Evolutionary conservation across 306 rosid species (phyloP).

Genomic region (Ochetophila trinervis): DNA sequence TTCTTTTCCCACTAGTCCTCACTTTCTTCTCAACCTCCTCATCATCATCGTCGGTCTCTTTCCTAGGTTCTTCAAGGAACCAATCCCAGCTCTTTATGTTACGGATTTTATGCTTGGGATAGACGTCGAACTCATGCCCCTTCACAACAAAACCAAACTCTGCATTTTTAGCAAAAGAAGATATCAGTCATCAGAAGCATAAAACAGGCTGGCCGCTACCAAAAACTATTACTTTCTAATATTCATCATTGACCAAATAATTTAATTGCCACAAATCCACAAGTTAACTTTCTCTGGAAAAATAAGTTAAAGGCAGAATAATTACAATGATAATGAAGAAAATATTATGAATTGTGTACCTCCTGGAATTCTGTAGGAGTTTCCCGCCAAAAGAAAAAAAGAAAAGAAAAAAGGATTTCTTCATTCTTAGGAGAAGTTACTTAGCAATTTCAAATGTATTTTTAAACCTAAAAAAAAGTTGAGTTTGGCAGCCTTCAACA

Average conservation of each 20-base stretch:
- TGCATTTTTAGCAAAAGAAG: conserved; percentile 36
- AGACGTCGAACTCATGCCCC: conserved; percentile 77
- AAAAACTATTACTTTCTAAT: too few relatives aligned
- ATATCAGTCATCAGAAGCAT: conserved; percentile 9
- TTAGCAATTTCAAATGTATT: neutral
- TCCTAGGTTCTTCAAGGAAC: conserved; percentile 66
- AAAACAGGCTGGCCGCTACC: neutral
- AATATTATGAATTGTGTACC: neutral
- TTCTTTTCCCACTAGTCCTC: conserved; percentile 31
- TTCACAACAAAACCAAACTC: conserved; percentile 75
- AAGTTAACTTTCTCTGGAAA: neutral
- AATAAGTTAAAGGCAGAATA: neutral
- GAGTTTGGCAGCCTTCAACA: neutral
- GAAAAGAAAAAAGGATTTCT: too few relatives aligned
- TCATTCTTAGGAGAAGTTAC: too few relatives aligned
- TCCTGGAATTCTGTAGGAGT: too few relatives aligned
- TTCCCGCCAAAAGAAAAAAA: too few relatives aligned
- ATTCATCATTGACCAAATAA: neutral
- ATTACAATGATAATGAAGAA: neutral
- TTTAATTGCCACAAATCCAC: neutral
- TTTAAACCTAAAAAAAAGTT: neutral
- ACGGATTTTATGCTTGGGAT: conserved; percentile 55
- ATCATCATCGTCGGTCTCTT: conserved; percentile 32
- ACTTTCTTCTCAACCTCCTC: conserved; percentile 30
- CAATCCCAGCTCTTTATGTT: conserved; percentile 65